Conservation (phyloP, 129 eudicot species). For the Tagetes patula region DNA sequence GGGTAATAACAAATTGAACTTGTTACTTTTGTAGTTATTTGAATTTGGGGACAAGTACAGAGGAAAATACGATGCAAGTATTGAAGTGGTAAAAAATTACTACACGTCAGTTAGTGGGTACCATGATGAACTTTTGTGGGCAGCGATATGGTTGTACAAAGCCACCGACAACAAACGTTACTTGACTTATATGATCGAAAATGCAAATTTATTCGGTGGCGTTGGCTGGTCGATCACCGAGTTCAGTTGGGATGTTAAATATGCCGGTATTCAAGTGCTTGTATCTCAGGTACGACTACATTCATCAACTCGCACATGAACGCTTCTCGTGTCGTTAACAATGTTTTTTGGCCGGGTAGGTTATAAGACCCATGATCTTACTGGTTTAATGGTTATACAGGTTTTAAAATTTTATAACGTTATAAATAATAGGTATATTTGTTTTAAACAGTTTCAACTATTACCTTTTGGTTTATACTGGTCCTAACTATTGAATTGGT, state of each 20-base stretch:
- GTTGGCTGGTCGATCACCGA: constrained; percentile 69
- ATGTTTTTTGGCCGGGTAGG: no score
- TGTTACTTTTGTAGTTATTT: constrained; percentile 48
- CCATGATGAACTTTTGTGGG: constrained; percentile 81
- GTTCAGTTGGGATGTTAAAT: constrained; percentile 92
- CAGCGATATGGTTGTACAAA: constrained; percentile 78
- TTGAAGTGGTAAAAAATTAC: constrained; percentile 58
- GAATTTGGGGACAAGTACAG: constrained; percentile 80
- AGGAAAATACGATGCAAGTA: constrained; percentile 71
- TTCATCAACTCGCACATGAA: background rate
- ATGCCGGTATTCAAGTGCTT: constrained; percentile 72
- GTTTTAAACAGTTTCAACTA: no score
- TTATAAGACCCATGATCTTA: no score
- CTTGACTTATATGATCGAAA: constrained; percentile 49
- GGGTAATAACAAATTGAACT: background rate
- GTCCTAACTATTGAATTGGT: no score
- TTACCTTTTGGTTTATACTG: no score
- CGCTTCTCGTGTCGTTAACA: background rate
- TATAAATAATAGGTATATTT: no score
- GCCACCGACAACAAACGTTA: constrained; percentile 67
- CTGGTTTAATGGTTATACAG: no score
- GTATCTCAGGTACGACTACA: constrained; percentile 53
- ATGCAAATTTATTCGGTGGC: constrained; percentile 66
- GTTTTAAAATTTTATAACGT: no score
- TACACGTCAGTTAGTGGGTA: constrained; percentile 85